Conservation (phyloP, 345 rosid genomes). For the Citrus maxima region DNA sequence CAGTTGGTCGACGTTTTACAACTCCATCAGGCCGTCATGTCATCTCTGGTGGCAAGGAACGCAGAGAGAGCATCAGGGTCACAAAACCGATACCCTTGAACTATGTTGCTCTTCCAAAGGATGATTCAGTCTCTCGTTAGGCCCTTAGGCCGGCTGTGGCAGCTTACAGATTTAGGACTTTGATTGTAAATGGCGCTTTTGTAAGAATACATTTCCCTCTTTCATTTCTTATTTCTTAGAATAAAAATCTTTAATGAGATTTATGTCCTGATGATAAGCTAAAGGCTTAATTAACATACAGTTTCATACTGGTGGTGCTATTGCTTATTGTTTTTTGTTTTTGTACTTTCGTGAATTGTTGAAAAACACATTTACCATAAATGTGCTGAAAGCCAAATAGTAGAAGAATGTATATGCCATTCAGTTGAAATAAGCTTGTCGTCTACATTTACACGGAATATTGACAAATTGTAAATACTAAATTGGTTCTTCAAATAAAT, state of each 20-base stretch:
- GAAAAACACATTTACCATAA: neutral
- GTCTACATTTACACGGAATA: too few relatives aligned
- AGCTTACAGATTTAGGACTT: constrained; percentile 2
- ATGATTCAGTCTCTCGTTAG: constrained; percentile 43
- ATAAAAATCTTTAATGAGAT: neutral
- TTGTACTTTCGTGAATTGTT: neutral
- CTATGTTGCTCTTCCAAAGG: constrained; percentile 81
- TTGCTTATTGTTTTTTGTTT: neutral
- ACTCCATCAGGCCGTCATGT: constrained; percentile 49
- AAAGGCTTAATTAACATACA: neutral
- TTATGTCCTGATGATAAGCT: neutral
- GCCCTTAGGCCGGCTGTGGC: neutral
- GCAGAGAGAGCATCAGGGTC: constrained; percentile 44
- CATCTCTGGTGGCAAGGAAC: constrained; percentile 57
- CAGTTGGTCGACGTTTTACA: constrained; percentile 43
- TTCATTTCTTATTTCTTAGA: neutral
- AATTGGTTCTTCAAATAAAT: too few relatives aligned
- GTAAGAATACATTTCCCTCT: constrained; percentile 3
- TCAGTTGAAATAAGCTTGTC: neutral
- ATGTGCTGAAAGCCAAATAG: neutral
- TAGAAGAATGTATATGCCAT: neutral
- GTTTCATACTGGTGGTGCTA: neutral
- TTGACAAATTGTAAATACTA: too few relatives aligned
- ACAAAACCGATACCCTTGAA: constrained; percentile 51
- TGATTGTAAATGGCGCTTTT: constrained; percentile 18